phyloP scores from a whole-genome alignment of 257 asterid species.

The Perilla frutescens region DNA sequence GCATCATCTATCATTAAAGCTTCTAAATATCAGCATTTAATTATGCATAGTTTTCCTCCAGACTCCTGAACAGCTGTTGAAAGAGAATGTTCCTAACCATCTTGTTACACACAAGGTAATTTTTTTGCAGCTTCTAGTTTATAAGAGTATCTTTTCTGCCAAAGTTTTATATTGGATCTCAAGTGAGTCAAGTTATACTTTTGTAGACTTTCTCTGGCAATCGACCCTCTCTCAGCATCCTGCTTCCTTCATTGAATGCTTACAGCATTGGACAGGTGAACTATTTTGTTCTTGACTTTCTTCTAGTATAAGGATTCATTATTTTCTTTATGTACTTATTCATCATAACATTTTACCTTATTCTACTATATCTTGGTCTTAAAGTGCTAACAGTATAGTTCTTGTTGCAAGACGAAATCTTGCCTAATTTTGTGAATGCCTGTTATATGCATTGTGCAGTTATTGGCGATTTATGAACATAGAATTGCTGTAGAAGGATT shows the following conservation, averaged over 20 bases:
- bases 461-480: constrained; percentile 95
- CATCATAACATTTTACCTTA: not conserved
- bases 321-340: not conserved
- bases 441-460: constrained; percentile 72
- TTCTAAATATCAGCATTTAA: constrained; percentile 36
- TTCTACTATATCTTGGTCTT: constrained; percentile 20
- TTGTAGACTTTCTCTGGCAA: constrained; percentile 94
- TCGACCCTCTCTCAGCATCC: constrained; percentile 94
- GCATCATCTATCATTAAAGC: constrained; percentile 20
- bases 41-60: constrained; percentile 50
- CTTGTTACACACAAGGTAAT: constrained; percentile 92
- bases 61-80: constrained; percentile 84
- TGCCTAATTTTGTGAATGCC: constrained; percentile 34
- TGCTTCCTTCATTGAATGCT: constrained; percentile 89
- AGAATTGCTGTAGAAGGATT: constrained; percentile 97
- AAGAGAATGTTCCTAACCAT: constrained; percentile 79
- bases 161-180: constrained; percentile 33
- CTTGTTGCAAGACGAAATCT: constrained; percentile 14
- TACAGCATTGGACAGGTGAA: constrained; percentile 94
- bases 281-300: constrained; percentile 31
- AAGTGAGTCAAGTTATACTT: not conserved
- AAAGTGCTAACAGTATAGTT: constrained; percentile 9
- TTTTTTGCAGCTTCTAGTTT: constrained; percentile 26
- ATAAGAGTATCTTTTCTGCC: constrained; percentile 31
- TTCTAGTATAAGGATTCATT: constrained; percentile 3